Base-by-base conservation (phyloP, 1,284 basidiomycete genomes). In the Ustilago bromivora region DNA sequence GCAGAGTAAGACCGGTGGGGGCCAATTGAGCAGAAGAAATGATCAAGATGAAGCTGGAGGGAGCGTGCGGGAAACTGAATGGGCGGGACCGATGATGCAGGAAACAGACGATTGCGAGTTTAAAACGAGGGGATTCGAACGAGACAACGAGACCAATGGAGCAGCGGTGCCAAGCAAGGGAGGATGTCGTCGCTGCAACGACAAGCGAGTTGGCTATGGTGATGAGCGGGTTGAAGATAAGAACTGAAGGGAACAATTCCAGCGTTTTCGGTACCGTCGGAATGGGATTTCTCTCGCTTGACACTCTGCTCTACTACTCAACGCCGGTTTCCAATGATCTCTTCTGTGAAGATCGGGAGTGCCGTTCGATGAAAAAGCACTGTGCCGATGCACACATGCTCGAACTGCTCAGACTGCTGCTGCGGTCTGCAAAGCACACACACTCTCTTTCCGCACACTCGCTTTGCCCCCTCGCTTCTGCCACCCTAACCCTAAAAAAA, bases 1-100 rank as follows among this genome's bases (percentile, higher is more conserved):
- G 11, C 3, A 49, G 47, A 17, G 47, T 49, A 32, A 53, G 28
- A 13, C 23, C 9, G 34, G 34, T 28, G 23, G 0, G 23, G 23
- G 23, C 23, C 23, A 28, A 28, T 28, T 28, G 23, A 28, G 3
- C 23, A 17, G 31, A 53, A 4, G 51, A 32, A 35, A 28, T 19
- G 35, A 36, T 19, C 2, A 19, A 17, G 43, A 46, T 46, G 43
- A n/a, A 7, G 52, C 13, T n/a, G 8, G 28, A n/a, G 5, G 52
- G 52, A 19, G 11, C 34, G 52, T 54, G 52, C 52, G 52, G 52
- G n/a, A 36, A 15, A 32, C 28, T 34, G 52, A 36, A 35, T 19
- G 49, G 28, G 49, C 23, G 12, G 9, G 19, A 23, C 12, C 23
- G 49, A 28, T 51, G 19, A 38, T 38, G 36, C 9, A 38, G 36